Base-by-base conservation (phyloP, 2,329 filamentous ascomycete species). In the Colletotrichum cordylinicola region DNA sequence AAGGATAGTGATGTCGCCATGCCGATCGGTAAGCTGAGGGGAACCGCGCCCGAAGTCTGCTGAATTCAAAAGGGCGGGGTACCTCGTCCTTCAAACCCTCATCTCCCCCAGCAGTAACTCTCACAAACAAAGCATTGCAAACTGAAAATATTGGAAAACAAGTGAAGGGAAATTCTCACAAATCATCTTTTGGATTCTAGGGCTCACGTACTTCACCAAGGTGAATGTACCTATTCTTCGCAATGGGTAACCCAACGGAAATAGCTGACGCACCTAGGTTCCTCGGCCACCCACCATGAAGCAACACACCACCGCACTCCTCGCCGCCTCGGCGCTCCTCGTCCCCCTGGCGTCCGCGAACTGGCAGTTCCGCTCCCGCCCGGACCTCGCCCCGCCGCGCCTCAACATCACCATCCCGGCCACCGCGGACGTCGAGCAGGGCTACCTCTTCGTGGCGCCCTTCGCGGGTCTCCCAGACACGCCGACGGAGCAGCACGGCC, bases 371-470 rank as follows among this genome's bases (percentile, higher is more conserved):
- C 71, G 70, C n/a, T 78, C 77, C 13, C 77, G 27, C 2, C 79
- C 82, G 10, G 83, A 84, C 70, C 79, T 84, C 18, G 78, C 81
- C 2, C 82, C 83, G 4, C 82, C 83, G 13, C 81, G 80, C 4
- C 80, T 85, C 68, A 85, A 84, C 78, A 87, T 86, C 76, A 88
- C 87, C 37, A 86, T 88, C 56, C 82, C 85, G 6, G 85, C 86
- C 6, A 58, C 83, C 8, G 77, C 80, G 62, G 81, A 83, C 31
- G 85, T 87, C 6, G 85, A 86, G 67, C 77, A 80, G 29, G 88
- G 87, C 12, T 88, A 87, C 61, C 79, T 89, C 24, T 89, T 89
- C 77, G 75, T 88, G 9, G 85, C 83, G 10, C 84, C 85, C 8
- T 86, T 85, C 67, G 81, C 83, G 0, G 84, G 84, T 8, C 81